Evolutionary conservation across 2,329 filamentous ascomycete genomes (phyloP).

Genomic region (Bipolaris oryzae): DNA sequence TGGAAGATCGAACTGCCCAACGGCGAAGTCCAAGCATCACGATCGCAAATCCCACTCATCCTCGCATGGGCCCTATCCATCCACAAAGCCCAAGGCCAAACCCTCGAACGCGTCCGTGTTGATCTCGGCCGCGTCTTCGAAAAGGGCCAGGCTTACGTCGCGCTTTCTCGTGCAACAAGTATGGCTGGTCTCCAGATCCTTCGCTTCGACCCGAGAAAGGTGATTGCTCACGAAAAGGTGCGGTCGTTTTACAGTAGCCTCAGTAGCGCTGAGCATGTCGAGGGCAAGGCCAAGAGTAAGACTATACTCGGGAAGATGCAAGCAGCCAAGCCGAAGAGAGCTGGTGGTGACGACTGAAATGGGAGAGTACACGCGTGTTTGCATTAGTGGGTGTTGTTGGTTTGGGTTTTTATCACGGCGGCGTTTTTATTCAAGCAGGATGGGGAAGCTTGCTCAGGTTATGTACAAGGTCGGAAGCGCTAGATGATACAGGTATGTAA

Average conservation of each 20-base stretch:
- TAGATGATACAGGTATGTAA: neutral
- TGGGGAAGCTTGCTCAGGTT: neutral
- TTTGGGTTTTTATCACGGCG: neutral
- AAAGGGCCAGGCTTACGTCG: constrained; percentile 97
- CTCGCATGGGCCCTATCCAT: constrained; percentile 97
- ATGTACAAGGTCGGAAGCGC: neutral
- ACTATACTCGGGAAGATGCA: constrained; percentile 41
- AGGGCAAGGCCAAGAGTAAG: constrained; percentile 42
- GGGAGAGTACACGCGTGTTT: neutral
- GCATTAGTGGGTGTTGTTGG: constrained; percentile 1
- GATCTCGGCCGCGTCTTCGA: constrained; percentile 92
- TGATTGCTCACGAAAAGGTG: constrained; percentile 91
- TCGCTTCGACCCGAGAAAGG: constrained; percentile 85
- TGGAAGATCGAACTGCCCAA: constrained; percentile 99
- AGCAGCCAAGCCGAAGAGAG: constrained; percentile 19
- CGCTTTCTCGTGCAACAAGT: constrained; percentile 87
- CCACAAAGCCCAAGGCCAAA: constrained; percentile 97
- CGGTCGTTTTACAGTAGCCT: constrained; percentile 84
- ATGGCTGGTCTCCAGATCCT: constrained; percentile 87
- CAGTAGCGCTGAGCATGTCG: constrained; percentile 67
- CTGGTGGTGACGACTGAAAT: neutral
- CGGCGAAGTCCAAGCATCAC: constrained; percentile 88
- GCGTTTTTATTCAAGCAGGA: neutral
- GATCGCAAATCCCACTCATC: constrained; percentile 78
- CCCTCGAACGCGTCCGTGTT: constrained; percentile 90